Evolutionary conservation across 2,329 filamentous ascomycete species (phyloP), one percentile per base, ranked within the genome.

Genomic region (Aspergillus floridensis): DNA sequence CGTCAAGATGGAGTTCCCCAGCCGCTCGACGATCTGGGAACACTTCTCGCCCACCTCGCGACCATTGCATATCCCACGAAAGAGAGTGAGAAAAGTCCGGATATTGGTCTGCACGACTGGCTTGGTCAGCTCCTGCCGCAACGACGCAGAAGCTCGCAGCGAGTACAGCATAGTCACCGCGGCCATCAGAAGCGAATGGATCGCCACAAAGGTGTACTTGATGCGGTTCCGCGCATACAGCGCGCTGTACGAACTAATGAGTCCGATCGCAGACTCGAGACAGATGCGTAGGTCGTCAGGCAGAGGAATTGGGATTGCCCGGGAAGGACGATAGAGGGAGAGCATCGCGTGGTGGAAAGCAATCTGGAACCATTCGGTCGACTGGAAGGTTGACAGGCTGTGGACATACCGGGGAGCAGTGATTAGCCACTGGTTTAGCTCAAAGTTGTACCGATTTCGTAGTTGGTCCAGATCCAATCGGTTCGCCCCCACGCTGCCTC

Each of bases 361-460:
- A 16, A 69, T 72, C 24, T 70, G 65, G 49, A 69, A 70, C 69
- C 68, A 70, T 24, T 71, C 68, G 5, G 64, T 59, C 8, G 68
- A 67, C 47, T 70, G 68, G 38, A 64, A 63, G 56, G 67, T 70
- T 6, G 62, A 69, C 10, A 57, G 35, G 4, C 60, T 66, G 11
- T 57, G 58, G 7, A 63, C 29, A 55, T 70, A 70, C 14, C 69
- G 62, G 2, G 66, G 68, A 2, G 66, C 66, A 29, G 61, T 60
- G 5, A 65, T 61, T 3, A 70, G 60, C 68, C 68, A 70, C 41
- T 66, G 56, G 22, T 68, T 67, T 1, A 70, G 41, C 16, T 60
- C 57, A 12, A 54, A 57, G 32, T 41, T 59, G 32, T 54, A 57
- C 4, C 26, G 11, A 19, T 24, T 57, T 22, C 57, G 41, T 29